A percentile compares a stretch with the other conserved stretches of the same genome.
These are phyloP conservation scores for Boletus rufocinnamomeus DNA, from an alignment of 768 basidiomycete genomes.

Conservation along the genomic window DNA sequence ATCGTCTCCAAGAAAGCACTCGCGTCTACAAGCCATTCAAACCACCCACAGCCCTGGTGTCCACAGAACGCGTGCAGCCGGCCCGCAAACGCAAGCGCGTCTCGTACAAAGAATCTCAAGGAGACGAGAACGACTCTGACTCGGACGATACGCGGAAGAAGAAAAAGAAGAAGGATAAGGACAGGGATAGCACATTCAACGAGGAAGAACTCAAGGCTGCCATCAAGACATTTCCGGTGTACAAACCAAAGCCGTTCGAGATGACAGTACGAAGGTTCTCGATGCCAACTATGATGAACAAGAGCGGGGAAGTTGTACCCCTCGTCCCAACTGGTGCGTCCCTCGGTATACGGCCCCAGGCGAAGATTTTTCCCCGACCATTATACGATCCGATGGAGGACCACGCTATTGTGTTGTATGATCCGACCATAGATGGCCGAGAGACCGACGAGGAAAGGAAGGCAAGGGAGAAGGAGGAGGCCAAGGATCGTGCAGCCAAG, in stretches of 20 bases:
- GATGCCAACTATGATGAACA: slow-evolving; percentile 77
- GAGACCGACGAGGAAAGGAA: slow-evolving; percentile 86
- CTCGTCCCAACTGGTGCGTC: slow-evolving; percentile 65
- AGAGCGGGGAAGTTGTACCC: slow-evolving; percentile 62
- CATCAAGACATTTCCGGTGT: slow-evolving; percentile 75
- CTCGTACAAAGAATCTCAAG: slow-evolving; percentile 76
- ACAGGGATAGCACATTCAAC: slow-evolving; percentile 59
- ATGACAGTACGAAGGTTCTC: slow-evolving; percentile 68
- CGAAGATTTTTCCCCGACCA: slow-evolving; percentile 83
- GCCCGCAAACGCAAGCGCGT: slow-evolving; percentile 85
- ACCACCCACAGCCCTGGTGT: slow-evolving; percentile 53
- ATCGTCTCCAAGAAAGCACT: slow-evolving; percentile 68
- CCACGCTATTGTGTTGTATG: slow-evolving; percentile 95
- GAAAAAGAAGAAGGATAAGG: slow-evolving; percentile 68
- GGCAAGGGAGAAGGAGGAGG: slow-evolving; percentile 73
- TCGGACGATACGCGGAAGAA: slow-evolving; percentile 49
- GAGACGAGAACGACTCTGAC: slow-evolving; percentile 59
- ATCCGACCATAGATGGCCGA: slow-evolving; percentile 91
- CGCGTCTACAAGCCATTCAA: slow-evolving; percentile 84
- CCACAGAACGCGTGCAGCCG: slow-evolving; percentile 58
- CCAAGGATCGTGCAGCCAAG: slow-evolving; percentile 58
- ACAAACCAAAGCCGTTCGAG: slow-evolving; percentile 76
- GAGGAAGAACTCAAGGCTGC: slow-evolving; percentile 63
- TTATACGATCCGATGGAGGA: slow-evolving; percentile 98
- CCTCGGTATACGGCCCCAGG: slow-evolving; percentile 81